Evolutionary conservation across 768 basidiomycete genomes (phyloP), one percentile per base, ranked within the genome.

Genomic region (Termitomyces sp.): DNA sequence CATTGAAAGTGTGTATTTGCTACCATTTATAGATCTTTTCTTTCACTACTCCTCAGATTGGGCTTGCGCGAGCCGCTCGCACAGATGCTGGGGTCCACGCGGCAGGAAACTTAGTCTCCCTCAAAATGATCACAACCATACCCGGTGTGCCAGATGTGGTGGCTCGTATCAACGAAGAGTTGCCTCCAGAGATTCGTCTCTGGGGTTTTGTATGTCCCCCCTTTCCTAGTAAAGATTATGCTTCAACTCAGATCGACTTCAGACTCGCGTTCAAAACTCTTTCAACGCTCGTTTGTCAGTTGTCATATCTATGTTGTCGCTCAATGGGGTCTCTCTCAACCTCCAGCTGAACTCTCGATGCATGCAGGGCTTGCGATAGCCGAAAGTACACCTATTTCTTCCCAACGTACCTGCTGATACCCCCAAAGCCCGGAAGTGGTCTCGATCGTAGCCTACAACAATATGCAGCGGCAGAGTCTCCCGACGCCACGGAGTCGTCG

Each of bases 71-170:
- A 36, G 94, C 96, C 8, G 97, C 97, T 20, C 82, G 97, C 9
- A 99, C 97, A 1, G 97, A 99, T 72, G 92, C 96, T 2, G 97
- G 97, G 31, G 97, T 99, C 7, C 96, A 97, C 71, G 97, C 97
- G 12, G 95, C 95, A 29, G 92, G 96, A 10, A 99, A 99, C 71
- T 77, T 96, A 34, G 91, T 98, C 2, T 90, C 92, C 31, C 81
- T 97, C 68, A 97, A 97, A 74, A 83, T 96, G 82, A 97, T 97
- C 68, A 80, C 85, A 29, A 73, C 78, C 20, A 82, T 94, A 11
- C 92, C 93, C 2, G 89, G 84, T 12, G 80, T 90, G 5, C 76
- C 79, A 14, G 86, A 93, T 65, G 76, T 96, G 63, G 83, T 90
- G 0, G 78, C 80, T 5, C 83, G 84, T 40, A 79, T 98, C 67